A percentile compares a stretch with the other conserved stretches of the same genome.
These are phyloP conservation scores for Pichia norvegensis DNA, from an alignment of 1,139 yeast genomes.

Conservation along the genomic window DNA sequence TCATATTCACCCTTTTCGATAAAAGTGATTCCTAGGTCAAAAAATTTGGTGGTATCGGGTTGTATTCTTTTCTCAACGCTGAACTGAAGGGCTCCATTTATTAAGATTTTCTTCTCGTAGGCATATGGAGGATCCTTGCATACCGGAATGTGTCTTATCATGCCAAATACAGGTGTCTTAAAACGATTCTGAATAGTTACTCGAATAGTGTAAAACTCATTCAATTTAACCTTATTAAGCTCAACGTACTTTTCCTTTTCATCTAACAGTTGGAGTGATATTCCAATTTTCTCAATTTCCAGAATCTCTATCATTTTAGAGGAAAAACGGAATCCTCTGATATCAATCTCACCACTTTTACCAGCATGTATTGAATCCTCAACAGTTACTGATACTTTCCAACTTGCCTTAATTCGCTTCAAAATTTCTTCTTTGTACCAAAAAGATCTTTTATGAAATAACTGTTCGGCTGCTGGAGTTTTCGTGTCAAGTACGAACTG, in stretches of 20 bases:
- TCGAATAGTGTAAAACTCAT: constrained; percentile 43
- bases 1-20: constrained; percentile 69
- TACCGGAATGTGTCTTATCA: constrained; percentile 60
- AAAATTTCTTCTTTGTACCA: constrained; percentile 74
- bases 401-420: constrained; percentile 50
- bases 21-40: constrained; percentile 49
- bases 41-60: constrained; percentile 36
- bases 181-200: constrained; percentile 43
- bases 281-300: constrained; percentile 40
- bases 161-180: constrained; percentile 39
- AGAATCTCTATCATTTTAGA: constrained; percentile 45
- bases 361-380: constrained; percentile 20
- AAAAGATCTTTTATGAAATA: constrained; percentile 51
- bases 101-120: constrained; percentile 46
- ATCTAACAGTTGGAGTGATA: constrained; percentile 31
- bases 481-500: constrained; percentile 65
- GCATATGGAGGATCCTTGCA: constrained; percentile 26
- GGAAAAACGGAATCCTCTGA: constrained; percentile 58
- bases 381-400: constrained; percentile 37
- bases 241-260: constrained; percentile 12
- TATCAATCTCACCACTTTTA: constrained; percentile 52
- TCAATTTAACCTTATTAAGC: constrained; percentile 29
- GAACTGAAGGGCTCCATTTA: constrained; percentile 60
- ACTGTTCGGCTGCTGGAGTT: constrained; percentile 45
- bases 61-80: constrained; percentile 36